Percentiles rank a stretch among this genome's conserved stretches.
Evolutionary conservation across 2,329 filamentous ascomycete species (phyloP).

Genomic region (Dactylellina leptospora): DNA sequence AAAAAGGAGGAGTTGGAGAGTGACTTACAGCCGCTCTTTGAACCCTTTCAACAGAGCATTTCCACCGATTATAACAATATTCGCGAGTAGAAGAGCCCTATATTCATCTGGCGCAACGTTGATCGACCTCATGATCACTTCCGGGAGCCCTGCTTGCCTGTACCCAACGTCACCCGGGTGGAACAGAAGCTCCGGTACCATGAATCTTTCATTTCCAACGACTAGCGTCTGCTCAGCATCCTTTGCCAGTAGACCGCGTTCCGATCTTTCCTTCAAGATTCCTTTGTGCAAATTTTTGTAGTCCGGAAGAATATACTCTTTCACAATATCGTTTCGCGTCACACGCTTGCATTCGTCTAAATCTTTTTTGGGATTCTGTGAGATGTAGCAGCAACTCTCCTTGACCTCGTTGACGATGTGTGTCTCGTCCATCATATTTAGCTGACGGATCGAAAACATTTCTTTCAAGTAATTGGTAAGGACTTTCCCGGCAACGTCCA

Average conservation of each 20-base stretch:
- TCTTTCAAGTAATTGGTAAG: slow-evolving; percentile 93
- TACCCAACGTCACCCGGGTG: slow-evolving; percentile 85
- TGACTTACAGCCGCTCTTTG: slow-evolving; percentile 73
- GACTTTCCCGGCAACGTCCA: slow-evolving; percentile 91
- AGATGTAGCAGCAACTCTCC: slow-evolving; percentile 85
- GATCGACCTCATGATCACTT: slow-evolving; percentile 82
- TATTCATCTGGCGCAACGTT: slow-evolving; percentile 78
- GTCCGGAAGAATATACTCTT: slow-evolving; percentile 86
- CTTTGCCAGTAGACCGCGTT: slow-evolving; percentile 62
- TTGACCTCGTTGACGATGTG: slow-evolving; percentile 97
- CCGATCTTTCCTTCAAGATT: slow-evolving; percentile 69
- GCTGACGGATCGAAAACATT: slow-evolving; percentile 86
- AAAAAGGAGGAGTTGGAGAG: not conserved
- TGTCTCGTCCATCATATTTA: slow-evolving; percentile 93
- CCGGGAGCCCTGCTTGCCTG: slow-evolving; percentile 80
- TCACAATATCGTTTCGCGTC: slow-evolving; percentile 65
- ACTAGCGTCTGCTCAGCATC: slow-evolving; percentile 79
- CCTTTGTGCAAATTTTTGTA: slow-evolving; percentile 71
- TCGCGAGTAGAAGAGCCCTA: slow-evolving; percentile 83
- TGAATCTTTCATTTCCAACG: slow-evolving; percentile 89
- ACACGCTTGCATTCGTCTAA: slow-evolving; percentile 76
- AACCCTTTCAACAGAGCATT: slow-evolving; percentile 83
- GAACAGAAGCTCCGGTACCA: slow-evolving; percentile 89
- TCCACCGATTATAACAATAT: slow-evolving; percentile 88
- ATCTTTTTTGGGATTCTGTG: slow-evolving; percentile 76